Evolutionary conservation across 176 grass and related monocot species (phyloP), one percentile per base, ranked within the genome.

Genomic region (Areca catechu): DNA sequence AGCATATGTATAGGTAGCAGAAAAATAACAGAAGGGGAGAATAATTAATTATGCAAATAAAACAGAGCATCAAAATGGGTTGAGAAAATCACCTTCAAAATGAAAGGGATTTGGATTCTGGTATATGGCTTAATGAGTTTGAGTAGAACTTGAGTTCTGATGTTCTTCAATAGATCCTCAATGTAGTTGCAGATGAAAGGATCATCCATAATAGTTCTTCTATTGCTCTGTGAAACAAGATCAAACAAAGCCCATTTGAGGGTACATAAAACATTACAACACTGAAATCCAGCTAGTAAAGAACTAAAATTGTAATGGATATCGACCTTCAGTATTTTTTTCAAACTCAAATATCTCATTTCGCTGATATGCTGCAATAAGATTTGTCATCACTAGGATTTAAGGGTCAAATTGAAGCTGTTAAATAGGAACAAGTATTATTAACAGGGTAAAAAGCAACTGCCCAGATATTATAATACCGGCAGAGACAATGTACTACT

Each of bases 131-230:
- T 97, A 69, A 97, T 97, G 69, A 97, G 83, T 75, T 97, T 97
- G 54, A 97, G 86, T 51, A 97, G 77, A 60, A 97, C 92, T 84
- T 97, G 92, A 50, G 92, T 97, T 79, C 92, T 91, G 65, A 97
- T 97, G 70, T 97, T 97, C 77, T 90, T 97, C 81, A 97, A 75
- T 15, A 97, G 76, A 76, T 97, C 92, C 71, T 97, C 92, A 22
- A 97, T 97, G 51, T 97, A 91, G 66, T 97, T 91, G 54, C 87
- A 80, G 65, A 97, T 97, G 72, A 97, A 97, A 23, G 75, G 92
- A 82, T 97, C 92, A 61, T 97, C 92, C 92, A 97, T 97, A 48
- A 97, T 97, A 57, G 92, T 97, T 85, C 86, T 97, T 81, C 92
- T 77, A 71, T 91, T 97, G 54, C 58, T 97, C 92, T 97, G 92